phyloP scores from a whole-genome alignment of 2,329 filamentous ascomycete genomes.

The Orbilia blumenaviensis region DNA sequence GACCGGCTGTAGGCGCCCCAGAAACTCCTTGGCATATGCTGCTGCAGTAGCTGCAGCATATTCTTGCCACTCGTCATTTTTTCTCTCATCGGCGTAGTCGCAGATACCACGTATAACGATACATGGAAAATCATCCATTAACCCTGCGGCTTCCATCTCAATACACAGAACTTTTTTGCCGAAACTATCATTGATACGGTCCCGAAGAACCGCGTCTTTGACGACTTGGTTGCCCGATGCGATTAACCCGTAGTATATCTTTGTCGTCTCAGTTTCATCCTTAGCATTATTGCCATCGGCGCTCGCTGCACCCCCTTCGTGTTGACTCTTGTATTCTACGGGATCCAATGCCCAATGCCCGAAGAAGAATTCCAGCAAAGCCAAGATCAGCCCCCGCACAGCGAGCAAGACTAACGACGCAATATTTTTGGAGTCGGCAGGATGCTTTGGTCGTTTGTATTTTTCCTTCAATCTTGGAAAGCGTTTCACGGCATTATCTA shows the following conservation, averaged over 20 bases:
- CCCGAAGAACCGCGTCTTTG: conserved; percentile 16
- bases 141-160: conserved; percentile 30
- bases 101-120: conserved; percentile 56
- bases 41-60: conserved; percentile 42
- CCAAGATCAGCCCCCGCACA: no score
- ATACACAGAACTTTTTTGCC: conserved; percentile 8
- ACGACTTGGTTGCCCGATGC: conserved; percentile 38
- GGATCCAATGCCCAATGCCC: no score
- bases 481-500: no score
- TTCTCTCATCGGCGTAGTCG: conserved; percentile 55
- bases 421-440: no score
- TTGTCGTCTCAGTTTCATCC: no score
- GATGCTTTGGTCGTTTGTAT: no score
- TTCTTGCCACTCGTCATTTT: conserved; percentile 54
- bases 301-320: no score
- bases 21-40: conserved; percentile 10
- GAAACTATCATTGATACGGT: not conserved
- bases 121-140: conserved; percentile 54
- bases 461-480: no score
- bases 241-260: conserved; percentile 18
- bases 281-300: no score
- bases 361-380: no score
- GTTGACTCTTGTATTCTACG: no score
- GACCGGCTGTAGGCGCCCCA: not conserved
- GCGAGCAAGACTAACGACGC: no score